Evolutionary conservation across 805 yeast species (phyloP).

Genomic region (Phaffomyces antillensis): DNA sequence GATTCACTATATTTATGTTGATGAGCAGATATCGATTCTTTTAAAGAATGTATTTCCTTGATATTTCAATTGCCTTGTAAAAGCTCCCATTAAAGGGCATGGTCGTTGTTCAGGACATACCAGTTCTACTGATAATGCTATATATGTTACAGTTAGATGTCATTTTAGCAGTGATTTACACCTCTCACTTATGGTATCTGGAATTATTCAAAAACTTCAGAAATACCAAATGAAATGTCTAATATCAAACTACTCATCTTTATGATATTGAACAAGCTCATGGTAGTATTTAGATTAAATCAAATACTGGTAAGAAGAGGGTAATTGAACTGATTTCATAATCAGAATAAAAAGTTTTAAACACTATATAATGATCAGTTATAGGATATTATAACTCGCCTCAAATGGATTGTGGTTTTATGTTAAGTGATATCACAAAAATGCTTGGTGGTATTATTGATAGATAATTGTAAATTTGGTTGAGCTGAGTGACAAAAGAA

Average conservation of each 20-base stretch:
- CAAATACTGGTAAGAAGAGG: neutral
- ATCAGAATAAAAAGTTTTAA: conserved; percentile 8
- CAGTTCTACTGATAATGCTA: conserved; percentile 31
- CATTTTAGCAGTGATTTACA: too few relatives aligned
- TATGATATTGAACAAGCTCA: conserved; percentile 50
- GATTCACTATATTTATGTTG: too few relatives aligned
- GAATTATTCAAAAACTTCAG: conserved; percentile 51
- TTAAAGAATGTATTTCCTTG: too few relatives aligned
- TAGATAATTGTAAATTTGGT: too few relatives aligned
- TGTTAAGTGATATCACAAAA: conserved; percentile 49
- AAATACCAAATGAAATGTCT: conserved; percentile 48
- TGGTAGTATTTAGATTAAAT: conserved; percentile 41
- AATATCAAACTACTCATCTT: conserved; percentile 22
- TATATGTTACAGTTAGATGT: conserved; percentile 46
- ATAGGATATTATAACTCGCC: conserved; percentile 61
- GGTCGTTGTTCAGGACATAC: conserved; percentile 38
- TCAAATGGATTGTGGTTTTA: conserved; percentile 59
- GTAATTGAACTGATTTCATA: neutral
- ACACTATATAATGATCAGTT: conserved; percentile 43
- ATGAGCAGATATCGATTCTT: too few relatives aligned
- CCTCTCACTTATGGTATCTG: conserved; percentile 52
- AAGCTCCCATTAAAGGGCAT: conserved; percentile 28
- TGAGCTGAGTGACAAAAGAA: too few relatives aligned
- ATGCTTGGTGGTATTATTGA: conserved; percentile 58
- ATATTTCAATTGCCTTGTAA: too few relatives aligned